A percentile compares a stretch with the other conserved stretches of the same genome.
Evolutionary conservation across 73 alveolate genomes (phyloP).

Genomic region (Durusdinium trenchii): DNA sequence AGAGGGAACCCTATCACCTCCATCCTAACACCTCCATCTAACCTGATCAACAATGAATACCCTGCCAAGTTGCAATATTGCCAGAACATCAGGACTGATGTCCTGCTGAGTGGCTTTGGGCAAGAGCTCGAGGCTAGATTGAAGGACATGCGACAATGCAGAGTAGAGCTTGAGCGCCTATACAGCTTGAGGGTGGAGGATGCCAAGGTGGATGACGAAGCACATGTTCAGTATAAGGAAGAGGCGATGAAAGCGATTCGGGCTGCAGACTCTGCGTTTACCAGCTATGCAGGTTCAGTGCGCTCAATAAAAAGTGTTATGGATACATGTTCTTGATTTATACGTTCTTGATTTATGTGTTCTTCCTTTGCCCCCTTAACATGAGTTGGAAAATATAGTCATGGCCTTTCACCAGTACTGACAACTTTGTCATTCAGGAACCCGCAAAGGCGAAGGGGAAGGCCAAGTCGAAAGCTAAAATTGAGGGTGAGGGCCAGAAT

Average conservation of each 20-base stretch:
- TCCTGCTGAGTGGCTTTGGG: neutral
- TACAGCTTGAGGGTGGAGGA: neutral
- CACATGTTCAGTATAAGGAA: neutral
- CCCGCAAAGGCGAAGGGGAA: constrained; percentile 17
- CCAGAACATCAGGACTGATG: neutral
- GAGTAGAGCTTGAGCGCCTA: constrained; percentile 13
- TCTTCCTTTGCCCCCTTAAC: neutral
- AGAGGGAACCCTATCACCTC: no score
- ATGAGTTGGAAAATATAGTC: neutral
- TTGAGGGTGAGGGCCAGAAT: no score
- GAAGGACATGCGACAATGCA: neutral
- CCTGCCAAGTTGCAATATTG: no score
- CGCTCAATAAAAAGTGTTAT: neutral
- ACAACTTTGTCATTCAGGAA: neutral
- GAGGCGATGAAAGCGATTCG: neutral
- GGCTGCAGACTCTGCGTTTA: neutral
- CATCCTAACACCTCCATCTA: no score
- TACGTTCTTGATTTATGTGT: neutral
- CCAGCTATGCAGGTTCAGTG: neutral
- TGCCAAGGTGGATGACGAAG: neutral
- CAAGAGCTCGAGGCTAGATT: neutral
- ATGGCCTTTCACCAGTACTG: no score
- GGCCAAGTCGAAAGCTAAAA: neutral
- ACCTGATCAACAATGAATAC: no score
- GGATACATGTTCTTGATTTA: neutral